Evolutionary conservation across 1,284 basidiomycete species (phyloP).

Genomic region (Boletus sp.): DNA sequence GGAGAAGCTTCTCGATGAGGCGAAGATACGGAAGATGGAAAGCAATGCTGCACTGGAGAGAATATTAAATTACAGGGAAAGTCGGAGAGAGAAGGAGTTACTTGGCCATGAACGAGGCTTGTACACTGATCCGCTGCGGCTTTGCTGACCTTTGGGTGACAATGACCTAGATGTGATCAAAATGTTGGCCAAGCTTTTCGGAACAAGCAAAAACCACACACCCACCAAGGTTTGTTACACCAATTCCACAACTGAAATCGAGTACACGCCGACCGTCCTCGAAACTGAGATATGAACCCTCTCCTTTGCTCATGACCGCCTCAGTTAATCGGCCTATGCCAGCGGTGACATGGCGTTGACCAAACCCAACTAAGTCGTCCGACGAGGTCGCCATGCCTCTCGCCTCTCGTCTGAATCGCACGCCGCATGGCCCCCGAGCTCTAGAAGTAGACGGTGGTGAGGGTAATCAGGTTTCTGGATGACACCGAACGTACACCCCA

Average conservation of each 20-base stretch:
- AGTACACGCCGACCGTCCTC: constrained; percentile 70
- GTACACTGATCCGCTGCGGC: constrained; percentile 85
- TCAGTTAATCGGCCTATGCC: constrained; percentile 67
- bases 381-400: constrained; percentile 23
- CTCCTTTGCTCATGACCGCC: constrained; percentile 72
- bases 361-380: constrained; percentile 41
- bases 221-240: constrained; percentile 74
- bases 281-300: constrained; percentile 72
- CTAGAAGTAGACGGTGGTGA: constrained; percentile 10
- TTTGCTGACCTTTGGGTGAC: constrained; percentile 80
- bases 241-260: constrained; percentile 87
- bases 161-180: constrained; percentile 61
- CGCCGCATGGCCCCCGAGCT: background rate
- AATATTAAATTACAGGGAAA: constrained; percentile 2
- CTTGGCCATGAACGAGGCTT: constrained; percentile 78
- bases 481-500: constrained; percentile 14
- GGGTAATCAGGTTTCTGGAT: background rate
- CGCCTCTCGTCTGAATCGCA: background rate
- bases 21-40: constrained; percentile 74
- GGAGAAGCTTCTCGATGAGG: constrained; percentile 74
- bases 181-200: constrained; percentile 1
- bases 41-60: constrained; percentile 67
- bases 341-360: constrained; percentile 63
- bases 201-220: constrained; percentile 5
- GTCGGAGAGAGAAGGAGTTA: constrained; percentile 19